Evolutionary conservation across 139 green algal species (phyloP), one percentile per base, ranked within the genome.

Genomic region (Coccomyxa sp.): DNA sequence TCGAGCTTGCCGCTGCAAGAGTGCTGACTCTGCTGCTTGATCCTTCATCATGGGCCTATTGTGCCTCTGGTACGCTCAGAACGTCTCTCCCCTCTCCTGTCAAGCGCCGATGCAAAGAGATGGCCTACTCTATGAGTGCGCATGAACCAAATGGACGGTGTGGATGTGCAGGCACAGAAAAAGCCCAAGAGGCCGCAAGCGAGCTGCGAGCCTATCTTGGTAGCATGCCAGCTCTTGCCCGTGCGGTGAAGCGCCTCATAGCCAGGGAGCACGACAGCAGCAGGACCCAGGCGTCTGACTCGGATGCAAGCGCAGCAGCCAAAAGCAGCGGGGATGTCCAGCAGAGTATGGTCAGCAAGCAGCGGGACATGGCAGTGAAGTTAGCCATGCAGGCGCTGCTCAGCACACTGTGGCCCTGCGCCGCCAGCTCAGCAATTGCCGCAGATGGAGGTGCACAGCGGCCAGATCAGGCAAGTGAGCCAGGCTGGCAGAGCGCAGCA

Each of bases 1-100:
- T 86, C 4, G 80, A 90, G 55, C 77, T 84, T 8, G 87, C 85
- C 38, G 83, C 87, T 5, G 75, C 82, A 2, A 76, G 87, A 7
- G 29, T 89, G 68, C 40, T 89, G 72, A 70, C 70, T 39, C 70
- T 91, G 33, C 68, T 89, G 77, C 87, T 83, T 22, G 76, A 83
- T 64, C 24, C 69, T 0, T 27, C 34, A 4, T 24, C 31, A 0
- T 83, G 79, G 82, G 77, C 38, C 39, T 75, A 68, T 37, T 69
- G 33, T 38, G 8, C 54, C 16, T 10, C 41, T 55, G 77, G 72
- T 73, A 37, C 31, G 38, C 27, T 50, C 33, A 37, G 9, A 29
- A 50, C 8, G 22, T 34, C 24, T 36, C 14, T 36, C 16, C 22
- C 22, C 16, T 34, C 14, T 36, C 14, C 58, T 36, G 58, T 70